phyloP scores from a whole-genome alignment of 75 land plant species.

The Cupressus sempervirens region DNA sequence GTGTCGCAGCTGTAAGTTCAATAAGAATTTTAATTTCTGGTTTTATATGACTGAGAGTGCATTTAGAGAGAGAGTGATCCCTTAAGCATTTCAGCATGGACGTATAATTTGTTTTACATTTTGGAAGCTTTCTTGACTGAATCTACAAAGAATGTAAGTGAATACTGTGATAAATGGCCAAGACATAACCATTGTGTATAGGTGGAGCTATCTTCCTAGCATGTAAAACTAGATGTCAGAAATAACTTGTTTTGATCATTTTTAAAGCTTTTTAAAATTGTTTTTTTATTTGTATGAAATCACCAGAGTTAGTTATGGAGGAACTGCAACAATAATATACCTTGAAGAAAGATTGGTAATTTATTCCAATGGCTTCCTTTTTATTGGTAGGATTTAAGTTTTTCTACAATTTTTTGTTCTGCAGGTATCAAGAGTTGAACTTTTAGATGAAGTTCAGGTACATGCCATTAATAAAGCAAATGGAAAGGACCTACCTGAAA shows the following conservation, averaged over 20 bases:
- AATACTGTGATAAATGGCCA: neutral
- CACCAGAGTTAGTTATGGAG: neutral
- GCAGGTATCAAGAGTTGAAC: constrained; percentile 94
- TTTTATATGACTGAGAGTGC: neutral
- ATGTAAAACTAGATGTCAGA: neutral
- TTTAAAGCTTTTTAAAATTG: neutral
- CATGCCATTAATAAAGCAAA: constrained; percentile 90
- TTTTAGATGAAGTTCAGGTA: constrained; percentile 91
- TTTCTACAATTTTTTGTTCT: neutral
- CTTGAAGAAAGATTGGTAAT: neutral
- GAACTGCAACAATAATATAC: neutral
- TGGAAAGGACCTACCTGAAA: constrained; percentile 75
- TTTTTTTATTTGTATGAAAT: neutral
- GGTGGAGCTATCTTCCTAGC: neutral
- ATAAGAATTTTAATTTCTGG: neutral
- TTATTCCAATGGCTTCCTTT: neutral
- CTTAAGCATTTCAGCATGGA: neutral
- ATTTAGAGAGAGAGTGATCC: neutral
- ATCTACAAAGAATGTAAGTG: neutral
- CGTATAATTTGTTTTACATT: neutral
- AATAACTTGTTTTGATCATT: neutral
- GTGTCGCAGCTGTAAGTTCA: too few species aligned
- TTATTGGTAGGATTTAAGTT: neutral
- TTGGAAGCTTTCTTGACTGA: neutral
- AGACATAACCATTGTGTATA: neutral